Evolutionary conservation across 345 rosid species (phyloP), one percentile per base, ranked within the genome.

Genomic region (Fremontodendron californicum): DNA sequence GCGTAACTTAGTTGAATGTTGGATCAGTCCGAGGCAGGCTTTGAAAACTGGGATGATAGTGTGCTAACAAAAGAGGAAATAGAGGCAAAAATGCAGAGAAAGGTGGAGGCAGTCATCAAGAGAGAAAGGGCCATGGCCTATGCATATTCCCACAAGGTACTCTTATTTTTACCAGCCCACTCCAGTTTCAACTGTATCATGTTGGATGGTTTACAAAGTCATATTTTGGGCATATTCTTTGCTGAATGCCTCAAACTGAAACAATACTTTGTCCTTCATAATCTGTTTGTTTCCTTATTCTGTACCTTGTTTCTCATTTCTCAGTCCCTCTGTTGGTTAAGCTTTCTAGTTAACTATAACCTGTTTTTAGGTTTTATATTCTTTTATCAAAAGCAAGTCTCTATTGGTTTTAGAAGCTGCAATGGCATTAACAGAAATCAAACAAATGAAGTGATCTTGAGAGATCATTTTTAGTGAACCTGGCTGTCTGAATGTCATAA

Each of bases 71-170:
- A 90, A 77, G 94, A 91, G 78, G 92, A 93, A 79, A 84, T 82
- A 75, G 97, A 93, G 31, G 87, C 83, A 16, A 90, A 97, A 81
- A 48, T 88, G 71, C 97, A 89, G 80, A 84, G 87, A 76, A 96
- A 89, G 85, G 93, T 84, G 46, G 93, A 92, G 78, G 99, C 98
- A 51, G 73, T 80, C 80, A 82, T 89, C 85, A 94, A 92, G 82
- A 83, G 97, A 83, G 95, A 96, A 75, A 88, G 97, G 80, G 89
- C 97, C 46, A 92, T 89, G 94, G 86, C 98, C 6, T 96, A 94
- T 69, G 93, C 99, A 35, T 87, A 91, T 78, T 93, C 98, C 77
- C 87, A 88, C 78, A 97, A 92, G 97, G 99, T 94, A 90, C 37
- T 71, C 11, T 67, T 76, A 88, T 35, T 75, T 21, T 69, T 40